These are phyloP conservation scores for Septoria linicola DNA, from an alignment of 2,329 filamentous ascomycete genomes.

Conservation along the genomic window DNA sequence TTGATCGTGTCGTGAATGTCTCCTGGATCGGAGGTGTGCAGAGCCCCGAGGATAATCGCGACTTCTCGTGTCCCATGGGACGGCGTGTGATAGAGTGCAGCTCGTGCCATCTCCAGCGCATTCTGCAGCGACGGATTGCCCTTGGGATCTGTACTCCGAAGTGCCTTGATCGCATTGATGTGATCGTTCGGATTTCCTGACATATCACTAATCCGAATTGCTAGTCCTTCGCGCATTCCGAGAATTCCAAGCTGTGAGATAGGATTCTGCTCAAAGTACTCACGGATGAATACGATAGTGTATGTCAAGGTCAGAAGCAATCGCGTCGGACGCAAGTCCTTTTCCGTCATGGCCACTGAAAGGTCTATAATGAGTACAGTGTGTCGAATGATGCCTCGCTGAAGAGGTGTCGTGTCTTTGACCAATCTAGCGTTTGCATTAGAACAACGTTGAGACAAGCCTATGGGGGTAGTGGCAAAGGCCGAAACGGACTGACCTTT, in stretches of 20 bases:
- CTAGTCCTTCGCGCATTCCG: slow-evolving; percentile 89
- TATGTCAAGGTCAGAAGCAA: slow-evolving; percentile 80
- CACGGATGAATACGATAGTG: slow-evolving; percentile 81
- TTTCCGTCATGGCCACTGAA: slow-evolving; percentile 90
- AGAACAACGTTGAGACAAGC: too few species aligned
- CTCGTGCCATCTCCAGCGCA: slow-evolving; percentile 90
- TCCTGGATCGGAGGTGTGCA: slow-evolving; percentile 86
- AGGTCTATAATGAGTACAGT: slow-evolving; percentile 87
- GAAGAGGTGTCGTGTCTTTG: slow-evolving; percentile 90
- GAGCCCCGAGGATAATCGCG: slow-evolving; percentile 84
- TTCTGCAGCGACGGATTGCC: slow-evolving; percentile 71
- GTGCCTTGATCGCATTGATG: slow-evolving; percentile 69
- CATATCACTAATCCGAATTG: slow-evolving; percentile 81
- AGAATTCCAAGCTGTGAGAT: slow-evolving; percentile 93
- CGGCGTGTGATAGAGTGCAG: slow-evolving; percentile 87
- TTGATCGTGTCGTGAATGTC: slow-evolving; percentile 91
- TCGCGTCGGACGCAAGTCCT: slow-evolving; percentile 86
- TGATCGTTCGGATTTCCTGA: slow-evolving; percentile 89
- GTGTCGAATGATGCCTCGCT: slow-evolving; percentile 97
- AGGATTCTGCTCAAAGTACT: slow-evolving; percentile 98
- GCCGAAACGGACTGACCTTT: slow-evolving; percentile 25
- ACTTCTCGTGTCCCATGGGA: slow-evolving; percentile 92
- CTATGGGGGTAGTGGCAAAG: background rate
- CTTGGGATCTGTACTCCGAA: slow-evolving; percentile 47
- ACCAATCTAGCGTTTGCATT: slow-evolving; percentile 59